Base-by-base conservation (phyloP, 495 filamentous ascomycete species). In the Annulohypoxylon nitens region DNA sequence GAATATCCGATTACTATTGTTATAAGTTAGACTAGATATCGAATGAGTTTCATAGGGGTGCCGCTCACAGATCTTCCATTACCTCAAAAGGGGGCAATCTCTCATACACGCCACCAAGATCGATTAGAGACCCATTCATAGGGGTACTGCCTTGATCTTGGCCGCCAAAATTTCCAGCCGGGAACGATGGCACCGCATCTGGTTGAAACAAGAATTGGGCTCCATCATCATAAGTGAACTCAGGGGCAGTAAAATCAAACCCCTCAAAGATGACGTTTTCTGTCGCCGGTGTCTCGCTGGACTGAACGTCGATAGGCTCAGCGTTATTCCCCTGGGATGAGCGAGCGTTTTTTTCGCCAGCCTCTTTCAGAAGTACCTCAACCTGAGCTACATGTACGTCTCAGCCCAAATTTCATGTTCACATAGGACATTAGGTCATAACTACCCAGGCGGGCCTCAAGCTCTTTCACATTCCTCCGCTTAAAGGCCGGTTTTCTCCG, bases 401-500 rank as follows among this genome's bases (percentile, higher is more conserved):
- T 76, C 63, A 69, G 68, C 58, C 26, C 14, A 47, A 3, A 20
- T 33, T 18, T 33, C 20, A 11, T 18, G 47, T 51, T 23, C 8
- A 20, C 34, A 43, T 18, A 7, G 39, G 23, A 23, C 0, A 60
- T 45, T 3, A 37, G 8, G 48, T 12, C 37, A 45, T 55, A 67
- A 54, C 58, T 88, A 93, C 93, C 91, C 75, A 97, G 81, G 64
- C 93, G 85, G 54, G 93, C 93, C 80, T 97, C 93, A 68, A 97
- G 82, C 76, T 93, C 91, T 83, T 90, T 94, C 70, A 95, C 93
- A 82, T 95, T 96, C 64, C 92, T 88, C 71, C 93, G 85, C 84
- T 95, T 97, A n/a, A 92, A 93, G 26, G 93, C 91, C 65, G 93
- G 94, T 82, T 95, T 97, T 83, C 92, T 90, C 72, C 93, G 87